These are phyloP conservation scores for Dictyostelium discoideum DNA, from an alignment of 78 protist species.

Conservation along the genomic window dicty_2.7 NC_007089.4:674501-675000, in stretches of 20 bases:
- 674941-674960: not conserved
- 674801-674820: not conserved
- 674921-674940: conserved; percentile 16
- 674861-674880: not conserved
- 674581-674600: not conserved
- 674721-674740: not conserved
- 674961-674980: not conserved
- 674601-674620: too few relatives aligned
- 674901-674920: not conserved
- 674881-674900: not conserved
- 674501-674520: not conserved
- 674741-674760: not conserved
- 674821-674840: not conserved
- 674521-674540: not conserved
- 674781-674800: not conserved
- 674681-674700: conserved; percentile 33
- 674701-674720: not conserved
- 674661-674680: not conserved
- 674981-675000: not conserved
- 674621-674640: not conserved
- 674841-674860: not conserved
- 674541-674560: not conserved
- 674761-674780: conserved; percentile 14
- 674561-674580: not conserved
- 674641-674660: not conserved